These are phyloP conservation scores for Aechmea fasciata DNA, from an alignment of 176 grass and related monocot species.

Conservation along the genomic window DNA sequence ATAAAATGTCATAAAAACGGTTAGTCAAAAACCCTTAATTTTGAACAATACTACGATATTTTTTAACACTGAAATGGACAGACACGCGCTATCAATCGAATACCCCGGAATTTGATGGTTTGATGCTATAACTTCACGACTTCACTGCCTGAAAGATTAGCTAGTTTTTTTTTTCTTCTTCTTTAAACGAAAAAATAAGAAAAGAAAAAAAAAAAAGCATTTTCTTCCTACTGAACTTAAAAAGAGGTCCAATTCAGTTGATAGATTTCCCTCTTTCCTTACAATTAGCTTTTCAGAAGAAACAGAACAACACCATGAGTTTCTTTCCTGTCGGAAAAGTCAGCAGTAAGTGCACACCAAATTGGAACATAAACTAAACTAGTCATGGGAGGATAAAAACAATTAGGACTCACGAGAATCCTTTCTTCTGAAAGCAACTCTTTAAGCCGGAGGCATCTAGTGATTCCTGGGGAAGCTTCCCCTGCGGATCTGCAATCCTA, in stretches of 20 bases:
- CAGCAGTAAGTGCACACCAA: neutral
- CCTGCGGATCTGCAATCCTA: slow-evolving; percentile 56
- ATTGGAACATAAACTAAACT: neutral
- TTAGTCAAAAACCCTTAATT: neutral
- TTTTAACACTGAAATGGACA: too few species aligned
- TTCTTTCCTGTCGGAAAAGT: neutral
- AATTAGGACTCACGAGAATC: slow-evolving; percentile 72
- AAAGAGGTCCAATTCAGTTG: too few species aligned
- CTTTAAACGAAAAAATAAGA: neutral
- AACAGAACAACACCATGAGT: slow-evolving; percentile 1
- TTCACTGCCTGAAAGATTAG: too few species aligned
- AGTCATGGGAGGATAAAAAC: slow-evolving; percentile 14
- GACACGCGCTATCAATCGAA: too few species aligned
- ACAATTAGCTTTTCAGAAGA: neutral
- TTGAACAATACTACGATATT: too few species aligned
- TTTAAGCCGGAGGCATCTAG: slow-evolving; percentile 61
- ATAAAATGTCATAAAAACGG: neutral
- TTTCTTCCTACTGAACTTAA: too few species aligned
- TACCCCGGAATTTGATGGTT: too few species aligned
- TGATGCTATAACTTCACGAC: too few species aligned
- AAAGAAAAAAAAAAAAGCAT: too few species aligned
- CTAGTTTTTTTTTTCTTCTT: too few species aligned
- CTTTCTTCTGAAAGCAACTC: slow-evolving; percentile 52
- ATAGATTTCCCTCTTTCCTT: neutral
- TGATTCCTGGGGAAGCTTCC: slow-evolving; percentile 89